Percentiles rank a stretch among this genome's conserved stretches.
These are phyloP conservation scores for Cyberlindnera saturnus DNA, from an alignment of 805 yeast genomes.

Conservation along the genomic window DNA sequence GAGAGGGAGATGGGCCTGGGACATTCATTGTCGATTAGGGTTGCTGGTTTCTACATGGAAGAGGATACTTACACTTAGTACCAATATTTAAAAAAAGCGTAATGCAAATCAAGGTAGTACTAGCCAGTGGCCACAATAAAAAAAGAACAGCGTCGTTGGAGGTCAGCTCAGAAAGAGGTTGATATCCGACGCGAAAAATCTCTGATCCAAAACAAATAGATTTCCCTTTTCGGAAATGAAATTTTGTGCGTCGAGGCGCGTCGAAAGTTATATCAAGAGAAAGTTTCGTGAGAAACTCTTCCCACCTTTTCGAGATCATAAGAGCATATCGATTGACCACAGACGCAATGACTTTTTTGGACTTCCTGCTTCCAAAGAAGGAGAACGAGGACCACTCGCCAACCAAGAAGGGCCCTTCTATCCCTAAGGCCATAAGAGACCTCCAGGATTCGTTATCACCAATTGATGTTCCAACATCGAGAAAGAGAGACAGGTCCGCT, in stretches of 20 bases:
- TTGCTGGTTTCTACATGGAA: no score
- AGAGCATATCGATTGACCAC: background rate
- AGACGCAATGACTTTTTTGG: background rate
- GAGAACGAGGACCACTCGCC: background rate
- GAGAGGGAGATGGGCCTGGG: no score
- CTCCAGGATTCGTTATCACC: background rate
- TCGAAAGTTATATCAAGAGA: background rate
- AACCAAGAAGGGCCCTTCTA: background rate
- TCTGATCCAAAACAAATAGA: constrained; percentile 1
- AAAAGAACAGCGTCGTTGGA: no score
- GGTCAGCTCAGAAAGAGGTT: no score
- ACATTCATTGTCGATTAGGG: no score
- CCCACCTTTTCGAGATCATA: background rate
- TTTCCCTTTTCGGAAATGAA: constrained; percentile 9
- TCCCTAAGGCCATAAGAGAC: background rate
- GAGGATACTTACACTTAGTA: no score
- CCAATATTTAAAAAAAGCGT: no score
- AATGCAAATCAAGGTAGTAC: no score
- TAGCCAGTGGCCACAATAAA: no score
- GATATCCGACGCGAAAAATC: no score
- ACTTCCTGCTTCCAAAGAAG: background rate
- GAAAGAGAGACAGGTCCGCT: background rate
- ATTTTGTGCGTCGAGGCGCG: constrained; percentile 7
- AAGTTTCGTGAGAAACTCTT: background rate
- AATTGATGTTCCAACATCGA: background rate